phyloP scores from a whole-genome alignment of 305 asterid genomes.

The Fraxinus albicans region DNA sequence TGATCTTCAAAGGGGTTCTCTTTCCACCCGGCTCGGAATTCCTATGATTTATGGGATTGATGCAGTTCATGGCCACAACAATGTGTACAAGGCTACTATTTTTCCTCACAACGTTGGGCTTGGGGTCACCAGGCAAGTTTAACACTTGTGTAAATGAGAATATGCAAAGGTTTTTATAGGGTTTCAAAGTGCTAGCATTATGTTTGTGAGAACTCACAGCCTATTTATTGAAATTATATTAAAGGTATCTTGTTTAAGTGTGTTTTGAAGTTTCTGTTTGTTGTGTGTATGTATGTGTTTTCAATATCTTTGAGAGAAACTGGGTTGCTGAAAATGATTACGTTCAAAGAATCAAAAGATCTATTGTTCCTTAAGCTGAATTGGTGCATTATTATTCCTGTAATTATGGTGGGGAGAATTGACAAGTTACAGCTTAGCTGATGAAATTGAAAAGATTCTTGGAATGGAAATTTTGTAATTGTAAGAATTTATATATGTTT shows the following conservation, averaged over 20 bases:
- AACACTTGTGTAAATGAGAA: not conserved
- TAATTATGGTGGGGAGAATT: not conserved
- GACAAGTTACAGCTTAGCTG: not conserved
- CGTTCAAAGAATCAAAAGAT: not conserved
- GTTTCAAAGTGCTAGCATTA: not conserved
- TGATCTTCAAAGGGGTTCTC: slow-evolving; percentile 34
- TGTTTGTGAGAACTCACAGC: not conserved
- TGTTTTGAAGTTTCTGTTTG: not conserved
- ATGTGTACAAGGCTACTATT: slow-evolving; percentile 53
- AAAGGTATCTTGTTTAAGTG: not conserved
- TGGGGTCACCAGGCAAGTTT: slow-evolving; percentile 58
- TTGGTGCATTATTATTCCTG: not conserved
- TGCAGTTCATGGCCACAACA: slow-evolving; percentile 57
- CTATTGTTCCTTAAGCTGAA: not conserved
- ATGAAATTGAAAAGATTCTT: not conserved
- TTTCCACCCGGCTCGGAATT: slow-evolving; percentile 55
- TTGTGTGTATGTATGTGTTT: not conserved
- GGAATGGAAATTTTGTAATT: not conserved
- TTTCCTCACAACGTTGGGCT: slow-evolving; percentile 66
- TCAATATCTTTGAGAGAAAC: not conserved
- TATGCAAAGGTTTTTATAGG: not conserved
- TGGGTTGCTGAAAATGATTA: not conserved
- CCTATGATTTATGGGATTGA: slow-evolving; percentile 60
- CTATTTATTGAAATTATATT: not conserved
- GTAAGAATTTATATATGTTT: not conserved